phyloP scores from a whole-genome alignment of 345 rosid species.

The Eutrema japonicum region DNA sequence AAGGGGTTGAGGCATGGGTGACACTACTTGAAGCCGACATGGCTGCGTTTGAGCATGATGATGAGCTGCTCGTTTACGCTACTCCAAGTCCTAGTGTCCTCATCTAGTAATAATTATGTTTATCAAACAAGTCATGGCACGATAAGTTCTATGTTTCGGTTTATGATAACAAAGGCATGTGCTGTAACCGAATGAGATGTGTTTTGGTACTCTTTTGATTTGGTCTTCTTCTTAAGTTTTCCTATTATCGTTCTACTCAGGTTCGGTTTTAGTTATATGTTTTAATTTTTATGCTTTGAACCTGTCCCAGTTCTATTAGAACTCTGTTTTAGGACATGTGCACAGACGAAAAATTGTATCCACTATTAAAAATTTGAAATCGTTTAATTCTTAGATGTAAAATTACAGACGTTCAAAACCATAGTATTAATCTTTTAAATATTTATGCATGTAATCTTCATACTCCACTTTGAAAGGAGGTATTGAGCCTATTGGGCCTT shows the following conservation, averaged over 20 bases:
- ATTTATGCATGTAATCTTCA: no score
- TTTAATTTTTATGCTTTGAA: background rate
- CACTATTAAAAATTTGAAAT: no score
- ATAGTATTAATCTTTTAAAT: no score
- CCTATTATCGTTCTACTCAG: background rate
- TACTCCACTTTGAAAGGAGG: no score
- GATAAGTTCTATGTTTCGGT: background rate
- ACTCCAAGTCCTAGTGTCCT: background rate
- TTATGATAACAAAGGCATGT: background rate
- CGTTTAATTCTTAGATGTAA: no score
- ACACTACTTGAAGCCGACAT: conserved; percentile 21
- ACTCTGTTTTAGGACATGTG: background rate
- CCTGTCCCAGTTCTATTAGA: background rate
- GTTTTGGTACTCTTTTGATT: background rate
- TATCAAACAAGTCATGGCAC: background rate
- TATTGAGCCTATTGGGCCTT: no score
- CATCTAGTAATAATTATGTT: conserved; percentile 2
- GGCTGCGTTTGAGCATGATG: conserved; percentile 21
- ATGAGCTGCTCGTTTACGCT: conserved; percentile 18
- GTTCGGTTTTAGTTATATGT: background rate
- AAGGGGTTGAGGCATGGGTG: conserved; percentile 31
- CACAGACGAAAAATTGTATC: no score
- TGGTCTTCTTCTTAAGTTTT: background rate
- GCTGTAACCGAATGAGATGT: background rate
- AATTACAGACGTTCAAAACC: no score